These are phyloP conservation scores for Carallia pectinifolia DNA, from an alignment of 345 rosid species.

Conservation along the genomic window DNA sequence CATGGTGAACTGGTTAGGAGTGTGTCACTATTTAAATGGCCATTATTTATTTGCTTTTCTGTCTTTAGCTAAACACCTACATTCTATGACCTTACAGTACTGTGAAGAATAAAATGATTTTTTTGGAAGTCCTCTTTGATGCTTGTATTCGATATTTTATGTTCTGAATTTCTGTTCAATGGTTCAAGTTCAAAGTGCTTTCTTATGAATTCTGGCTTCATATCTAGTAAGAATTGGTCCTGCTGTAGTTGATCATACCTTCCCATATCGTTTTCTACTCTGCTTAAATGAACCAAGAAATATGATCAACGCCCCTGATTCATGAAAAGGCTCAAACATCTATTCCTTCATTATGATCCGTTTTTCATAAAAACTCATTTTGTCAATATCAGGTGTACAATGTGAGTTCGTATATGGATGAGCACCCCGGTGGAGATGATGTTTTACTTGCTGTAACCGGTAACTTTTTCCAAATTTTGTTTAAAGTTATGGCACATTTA, in stretches of 20 bases:
- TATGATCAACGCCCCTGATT: background rate
- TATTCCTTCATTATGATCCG: background rate
- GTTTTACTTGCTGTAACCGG: slow-evolving; percentile 71
- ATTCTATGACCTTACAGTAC: too few relatives aligned
- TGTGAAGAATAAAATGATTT: too few relatives aligned
- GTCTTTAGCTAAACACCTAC: too few relatives aligned
- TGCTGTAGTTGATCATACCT: background rate
- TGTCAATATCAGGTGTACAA: slow-evolving; percentile 66
- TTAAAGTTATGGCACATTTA: background rate
- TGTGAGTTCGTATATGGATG: slow-evolving; percentile 76
- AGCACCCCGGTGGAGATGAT: slow-evolving; percentile 96
- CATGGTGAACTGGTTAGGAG: background rate
- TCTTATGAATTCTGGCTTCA: background rate
- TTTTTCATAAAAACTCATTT: background rate
- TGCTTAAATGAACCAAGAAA: background rate
- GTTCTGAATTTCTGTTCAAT: background rate
- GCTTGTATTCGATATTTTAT: background rate
- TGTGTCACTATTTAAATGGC: too few relatives aligned
- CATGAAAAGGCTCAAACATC: background rate
- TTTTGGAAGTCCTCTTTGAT: too few relatives aligned
- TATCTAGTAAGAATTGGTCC: background rate
- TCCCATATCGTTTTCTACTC: background rate
- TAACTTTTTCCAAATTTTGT: slow-evolving; percentile 21
- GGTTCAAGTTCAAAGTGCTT: background rate
- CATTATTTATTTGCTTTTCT: too few relatives aligned